Percentiles rank a stretch among this genome's conserved stretches.
Evolutionary conservation across 2,329 filamentous ascomycete genomes (phyloP).

Genomic region (Metarhizium guizhouense): DNA sequence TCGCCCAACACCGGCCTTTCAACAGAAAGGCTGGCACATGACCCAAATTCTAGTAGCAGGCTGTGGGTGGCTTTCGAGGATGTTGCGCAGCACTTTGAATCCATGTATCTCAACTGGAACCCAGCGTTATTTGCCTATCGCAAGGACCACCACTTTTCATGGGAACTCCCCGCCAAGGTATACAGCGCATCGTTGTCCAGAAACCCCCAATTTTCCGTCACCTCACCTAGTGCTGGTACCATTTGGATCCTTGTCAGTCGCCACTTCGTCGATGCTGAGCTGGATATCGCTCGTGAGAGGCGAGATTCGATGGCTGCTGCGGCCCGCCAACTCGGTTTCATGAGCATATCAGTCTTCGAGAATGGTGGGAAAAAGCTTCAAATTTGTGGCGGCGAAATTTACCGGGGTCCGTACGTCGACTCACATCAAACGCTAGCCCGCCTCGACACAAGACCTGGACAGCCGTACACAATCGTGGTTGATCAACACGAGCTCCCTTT

Average conservation of each 20-base stretch:
- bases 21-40: not conserved
- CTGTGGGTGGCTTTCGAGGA: conserved; percentile 92
- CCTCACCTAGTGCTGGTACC: conserved; percentile 46
- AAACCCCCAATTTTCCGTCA: conserved; percentile 65
- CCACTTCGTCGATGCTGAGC: conserved; percentile 68
- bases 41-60: conserved; percentile 47
- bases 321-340: conserved; percentile 62
- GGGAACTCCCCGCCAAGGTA: conserved; percentile 51
- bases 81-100: conserved; percentile 86
- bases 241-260: conserved; percentile 82
- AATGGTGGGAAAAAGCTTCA: conserved; percentile 63
- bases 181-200: conserved; percentile 48
- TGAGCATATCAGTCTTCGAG: conserved; percentile 76
- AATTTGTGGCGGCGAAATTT: conserved; percentile 60
- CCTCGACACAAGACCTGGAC: conserved; percentile 36
- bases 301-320: conserved; percentile 32
- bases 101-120: conserved; percentile 96
- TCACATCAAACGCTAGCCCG: conserved; percentile 85
- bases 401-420: conserved; percentile 82
- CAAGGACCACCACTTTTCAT: conserved; percentile 84
- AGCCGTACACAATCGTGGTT: conserved; percentile 52
- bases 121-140: conserved; percentile 71
- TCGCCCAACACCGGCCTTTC: not conserved
- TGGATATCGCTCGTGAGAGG: conserved; percentile 42
- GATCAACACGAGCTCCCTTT: conserved; percentile 72